Percentiles rank a stretch among this genome's conserved stretches.
Evolutionary conservation across 1,284 basidiomycete species (phyloP).

Genomic region (Naganishia albida): DNA sequence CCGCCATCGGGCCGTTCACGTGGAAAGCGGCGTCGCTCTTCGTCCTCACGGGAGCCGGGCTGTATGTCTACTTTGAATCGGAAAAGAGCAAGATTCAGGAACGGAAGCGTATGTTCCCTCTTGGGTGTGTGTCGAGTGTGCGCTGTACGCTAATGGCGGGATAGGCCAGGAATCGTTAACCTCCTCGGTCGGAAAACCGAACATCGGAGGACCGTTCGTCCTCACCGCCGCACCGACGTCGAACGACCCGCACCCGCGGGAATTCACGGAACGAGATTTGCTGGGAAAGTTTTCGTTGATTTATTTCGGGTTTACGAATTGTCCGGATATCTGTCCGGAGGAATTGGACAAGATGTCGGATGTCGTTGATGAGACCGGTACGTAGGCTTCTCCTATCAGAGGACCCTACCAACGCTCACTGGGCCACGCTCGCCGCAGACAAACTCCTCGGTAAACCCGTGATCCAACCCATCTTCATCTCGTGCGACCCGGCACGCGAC

Average conservation of each 20-base stretch:
- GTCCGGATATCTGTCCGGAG: slow-evolving; percentile 97
- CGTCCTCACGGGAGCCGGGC: slow-evolving; percentile 72
- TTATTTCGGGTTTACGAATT: slow-evolving; percentile 97
- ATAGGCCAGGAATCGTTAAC: slow-evolving; percentile 67
- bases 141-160: slow-evolving; percentile 20
- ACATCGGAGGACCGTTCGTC: slow-evolving; percentile 87
- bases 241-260: slow-evolving; percentile 52
- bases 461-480: slow-evolving; percentile 84
- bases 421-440: slow-evolving; percentile 56
- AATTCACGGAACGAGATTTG: slow-evolving; percentile 82
- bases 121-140: background rate
- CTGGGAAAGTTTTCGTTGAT: slow-evolving; percentile 80
- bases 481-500: slow-evolving; percentile 94
- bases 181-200: slow-evolving; percentile 62
- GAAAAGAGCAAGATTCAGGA: slow-evolving; percentile 82
- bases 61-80: slow-evolving; percentile 84
- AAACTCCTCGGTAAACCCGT: slow-evolving; percentile 63
- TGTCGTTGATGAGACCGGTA: slow-evolving; percentile 75
- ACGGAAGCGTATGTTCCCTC: slow-evolving; percentile 62
- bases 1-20: slow-evolving; percentile 67
- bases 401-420: background rate
- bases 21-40: slow-evolving; percentile 80
- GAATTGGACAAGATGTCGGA: slow-evolving; percentile 94
- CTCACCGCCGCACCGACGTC: slow-evolving; percentile 55
- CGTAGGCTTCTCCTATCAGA: slow-evolving; percentile 42